These are phyloP conservation scores for Pestalotiopsis sp. DNA, from an alignment of 2,329 filamentous ascomycete species.

Conservation along the genomic window DNA sequence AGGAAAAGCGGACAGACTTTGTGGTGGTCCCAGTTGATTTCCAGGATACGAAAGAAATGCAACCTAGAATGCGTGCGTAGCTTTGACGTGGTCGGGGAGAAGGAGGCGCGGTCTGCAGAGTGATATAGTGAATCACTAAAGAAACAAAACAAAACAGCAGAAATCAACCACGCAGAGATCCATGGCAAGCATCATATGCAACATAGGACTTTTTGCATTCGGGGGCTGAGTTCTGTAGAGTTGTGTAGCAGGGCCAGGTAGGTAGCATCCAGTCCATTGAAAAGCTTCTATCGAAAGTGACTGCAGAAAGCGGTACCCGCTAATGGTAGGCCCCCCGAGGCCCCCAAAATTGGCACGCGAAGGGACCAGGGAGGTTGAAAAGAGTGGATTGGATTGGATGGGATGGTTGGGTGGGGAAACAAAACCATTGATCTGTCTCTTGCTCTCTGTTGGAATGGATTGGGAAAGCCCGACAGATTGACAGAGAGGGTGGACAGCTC, in stretches of 20 bases:
- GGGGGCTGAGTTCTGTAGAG: background rate
- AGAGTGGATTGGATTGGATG: background rate
- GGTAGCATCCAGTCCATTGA: background rate
- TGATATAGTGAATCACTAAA: background rate
- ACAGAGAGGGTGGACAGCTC: background rate
- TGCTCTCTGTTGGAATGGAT: too few species aligned
- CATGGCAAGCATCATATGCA: background rate
- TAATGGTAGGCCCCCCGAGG: background rate
- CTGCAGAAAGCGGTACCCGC: background rate
- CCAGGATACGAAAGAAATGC: too few species aligned
- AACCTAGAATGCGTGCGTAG: too few species aligned
- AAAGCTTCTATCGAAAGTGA: background rate
- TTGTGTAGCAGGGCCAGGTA: background rate
- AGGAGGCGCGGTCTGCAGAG: background rate
- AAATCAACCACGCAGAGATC: background rate
- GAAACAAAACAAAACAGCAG: background rate
- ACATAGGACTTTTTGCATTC: background rate
- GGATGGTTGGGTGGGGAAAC: background rate
- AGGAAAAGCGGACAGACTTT: too few species aligned
- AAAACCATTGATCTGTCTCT: background rate
- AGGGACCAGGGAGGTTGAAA: background rate
- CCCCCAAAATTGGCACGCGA: conserved; percentile 9
- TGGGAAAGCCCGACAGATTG: background rate
- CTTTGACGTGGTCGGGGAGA: background rate
- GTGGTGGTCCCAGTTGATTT: too few species aligned